Conservation (phyloP, 2,329 filamentous ascomycete genomes). For the Trichocomaceae sp. region DNA sequence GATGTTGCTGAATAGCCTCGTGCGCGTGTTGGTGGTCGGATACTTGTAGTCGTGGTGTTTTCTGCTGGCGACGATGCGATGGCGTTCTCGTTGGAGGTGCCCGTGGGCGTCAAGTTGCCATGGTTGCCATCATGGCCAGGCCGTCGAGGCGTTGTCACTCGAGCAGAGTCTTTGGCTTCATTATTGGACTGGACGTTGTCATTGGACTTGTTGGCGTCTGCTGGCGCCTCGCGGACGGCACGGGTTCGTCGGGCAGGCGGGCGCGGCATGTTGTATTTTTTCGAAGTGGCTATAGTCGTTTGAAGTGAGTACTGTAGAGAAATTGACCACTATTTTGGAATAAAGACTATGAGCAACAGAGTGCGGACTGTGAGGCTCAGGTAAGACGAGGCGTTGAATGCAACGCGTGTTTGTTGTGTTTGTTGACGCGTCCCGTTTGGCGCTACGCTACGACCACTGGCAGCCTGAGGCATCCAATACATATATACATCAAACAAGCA, state of each 20-base stretch:
- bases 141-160: conserved; percentile 6
- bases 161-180: not conserved
- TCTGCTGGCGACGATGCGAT: conserved; percentile 33
- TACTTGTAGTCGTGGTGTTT: conserved; percentile 27
- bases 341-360: not conserved
- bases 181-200: not conserved
- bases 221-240: conserved; percentile 13
- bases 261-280: conserved; percentile 21
- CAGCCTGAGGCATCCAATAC: not conserved
- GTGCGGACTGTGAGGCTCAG: not conserved
- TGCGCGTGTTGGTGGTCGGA: conserved; percentile 31
- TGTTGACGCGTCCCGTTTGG: not conserved
- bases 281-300: not conserved
- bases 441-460: not conserved
- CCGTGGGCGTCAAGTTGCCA: conserved; percentile 25
- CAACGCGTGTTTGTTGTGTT: not conserved
- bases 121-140: not conserved
- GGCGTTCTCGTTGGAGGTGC: conserved; percentile 26
- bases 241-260: conserved; percentile 25
- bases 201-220: conserved; percentile 3
- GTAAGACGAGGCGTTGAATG: not conserved
- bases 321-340: not conserved
- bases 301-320: not conserved
- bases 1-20: conserved; percentile 36
- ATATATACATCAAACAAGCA: not conserved